Percentiles rank a stretch among this genome's conserved stretches.
Conservation (phyloP, 805 yeast species). For the Priceomyces fermenticarens region DNA sequence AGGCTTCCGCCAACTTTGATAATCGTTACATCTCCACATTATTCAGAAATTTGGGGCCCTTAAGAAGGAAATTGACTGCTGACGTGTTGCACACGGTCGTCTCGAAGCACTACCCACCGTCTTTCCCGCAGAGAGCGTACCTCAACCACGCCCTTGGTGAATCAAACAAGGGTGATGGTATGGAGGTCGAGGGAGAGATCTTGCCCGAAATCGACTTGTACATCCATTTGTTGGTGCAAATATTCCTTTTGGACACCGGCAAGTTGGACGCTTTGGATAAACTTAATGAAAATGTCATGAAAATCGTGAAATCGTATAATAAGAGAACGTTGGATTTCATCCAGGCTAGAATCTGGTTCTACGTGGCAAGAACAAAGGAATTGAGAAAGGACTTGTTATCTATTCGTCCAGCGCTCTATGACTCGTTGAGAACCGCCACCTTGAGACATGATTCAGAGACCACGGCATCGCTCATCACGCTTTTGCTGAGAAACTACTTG, state of each 20-base stretch:
- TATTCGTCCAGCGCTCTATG: slow-evolving; percentile 68
- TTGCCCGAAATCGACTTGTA: slow-evolving; percentile 81
- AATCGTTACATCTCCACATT: slow-evolving; percentile 85
- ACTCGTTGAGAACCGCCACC: slow-evolving; percentile 81
- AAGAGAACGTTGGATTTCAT: slow-evolving; percentile 82
- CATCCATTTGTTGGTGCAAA: slow-evolving; percentile 73
- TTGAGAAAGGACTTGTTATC: slow-evolving; percentile 47
- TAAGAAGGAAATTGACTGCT: slow-evolving; percentile 59
- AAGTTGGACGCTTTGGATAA: slow-evolving; percentile 47
- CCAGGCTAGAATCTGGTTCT: slow-evolving; percentile 91
- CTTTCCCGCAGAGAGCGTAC: slow-evolving; percentile 39
- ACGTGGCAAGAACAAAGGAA: slow-evolving; percentile 77
- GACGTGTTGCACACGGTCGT: slow-evolving; percentile 56
- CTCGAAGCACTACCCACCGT: slow-evolving; percentile 51
- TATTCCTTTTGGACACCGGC: slow-evolving; percentile 65
- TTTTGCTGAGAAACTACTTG: slow-evolving; percentile 77
- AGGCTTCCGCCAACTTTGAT: slow-evolving; percentile 72
- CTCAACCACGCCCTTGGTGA: slow-evolving; percentile 34
- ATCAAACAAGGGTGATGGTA: slow-evolving; percentile 21
- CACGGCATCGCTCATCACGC: slow-evolving; percentile 81
- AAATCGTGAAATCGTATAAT: slow-evolving; percentile 62
- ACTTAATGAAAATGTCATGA: slow-evolving; percentile 52
- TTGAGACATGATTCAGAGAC: slow-evolving; percentile 92
- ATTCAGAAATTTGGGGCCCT: slow-evolving; percentile 73
- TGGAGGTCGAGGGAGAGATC: slow-evolving; percentile 30